A percentile compares a stretch with the other conserved stretches of the same genome.
phyloP scores from a whole-genome alignment of 441 rosid genomes.

The Euphorbia neoarborescens region DNA sequence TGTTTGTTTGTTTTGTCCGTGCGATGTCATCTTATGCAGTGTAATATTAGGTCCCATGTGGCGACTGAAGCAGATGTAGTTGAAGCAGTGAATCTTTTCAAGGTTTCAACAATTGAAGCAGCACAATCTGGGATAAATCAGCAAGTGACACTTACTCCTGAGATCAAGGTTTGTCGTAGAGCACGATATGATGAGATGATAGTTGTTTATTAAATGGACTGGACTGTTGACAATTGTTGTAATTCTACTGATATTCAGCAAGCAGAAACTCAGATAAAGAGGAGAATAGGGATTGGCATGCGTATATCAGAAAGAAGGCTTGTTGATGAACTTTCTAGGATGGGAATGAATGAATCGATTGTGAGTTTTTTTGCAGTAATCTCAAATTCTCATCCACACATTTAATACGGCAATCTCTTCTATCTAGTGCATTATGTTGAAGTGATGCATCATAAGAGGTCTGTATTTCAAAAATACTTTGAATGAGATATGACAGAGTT shows the following conservation, averaged over 20 bases:
- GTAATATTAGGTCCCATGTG: conserved; percentile 55
- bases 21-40: background rate
- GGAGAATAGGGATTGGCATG: conserved; percentile 82
- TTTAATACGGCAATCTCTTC: background rate
- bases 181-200: no score
- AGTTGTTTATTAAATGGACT: no score
- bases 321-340: conserved; percentile 72
- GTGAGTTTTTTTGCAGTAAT: conserved; percentile 32
- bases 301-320: conserved; percentile 80
- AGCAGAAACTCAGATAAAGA: conserved; percentile 92
- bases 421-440: background rate
- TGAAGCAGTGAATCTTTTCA: conserved; percentile 81
- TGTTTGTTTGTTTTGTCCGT: no score
- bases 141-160: conserved; percentile 68
- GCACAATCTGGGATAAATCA: conserved; percentile 91
- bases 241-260: conserved; percentile 33
- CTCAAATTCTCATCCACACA: background rate
- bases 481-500: background rate
- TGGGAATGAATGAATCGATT: conserved; percentile 85
- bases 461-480: background rate
- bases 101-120: conserved; percentile 90
- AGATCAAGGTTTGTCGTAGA: conserved; percentile 57
- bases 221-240: background rate
- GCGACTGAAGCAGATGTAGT: conserved; percentile 84
- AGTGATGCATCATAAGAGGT: no score